Percentiles rank a stretch among this genome's conserved stretches.
phyloP scores from a whole-genome alignment of 306 rosid species.

The Lupinus albus region DNA sequence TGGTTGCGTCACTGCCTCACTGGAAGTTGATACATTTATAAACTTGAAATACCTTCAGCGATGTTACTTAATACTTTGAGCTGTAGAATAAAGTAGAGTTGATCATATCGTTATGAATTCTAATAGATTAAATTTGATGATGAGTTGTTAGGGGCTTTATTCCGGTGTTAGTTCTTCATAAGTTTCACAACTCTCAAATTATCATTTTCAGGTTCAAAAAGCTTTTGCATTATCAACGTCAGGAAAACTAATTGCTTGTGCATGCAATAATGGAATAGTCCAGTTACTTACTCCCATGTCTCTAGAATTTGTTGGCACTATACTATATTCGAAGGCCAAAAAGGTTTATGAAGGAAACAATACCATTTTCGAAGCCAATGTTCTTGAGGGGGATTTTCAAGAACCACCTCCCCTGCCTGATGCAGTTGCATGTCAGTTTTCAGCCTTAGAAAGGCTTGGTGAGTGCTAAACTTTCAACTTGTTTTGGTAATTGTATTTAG shows the following conservation, averaged over 20 bases:
- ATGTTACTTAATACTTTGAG: not conserved
- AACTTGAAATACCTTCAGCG: constrained; percentile 2
- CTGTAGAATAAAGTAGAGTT: constrained; percentile 12
- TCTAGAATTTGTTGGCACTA: constrained; percentile 58
- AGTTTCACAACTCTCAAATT: constrained; percentile 31
- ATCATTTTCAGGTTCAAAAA: constrained; percentile 61
- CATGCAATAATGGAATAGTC: constrained; percentile 72
- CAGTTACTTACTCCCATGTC: constrained; percentile 52
- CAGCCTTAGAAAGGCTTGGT: constrained; percentile 73
- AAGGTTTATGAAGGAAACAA: constrained; percentile 40
- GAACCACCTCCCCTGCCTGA: constrained; percentile 58
- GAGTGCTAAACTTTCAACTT: constrained; percentile 40
- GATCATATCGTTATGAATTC: constrained; percentile 25
- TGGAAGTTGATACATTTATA: not conserved
- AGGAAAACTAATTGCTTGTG: constrained; percentile 70
- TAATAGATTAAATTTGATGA: constrained; percentile 25
- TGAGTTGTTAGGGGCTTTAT: constrained; percentile 17
- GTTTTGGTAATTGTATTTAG: constrained; percentile 23
- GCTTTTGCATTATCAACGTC: constrained; percentile 69
- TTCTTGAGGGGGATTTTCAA: constrained; percentile 47
- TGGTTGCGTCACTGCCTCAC: not conserved
- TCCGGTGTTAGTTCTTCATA: constrained; percentile 17
- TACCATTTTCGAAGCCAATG: constrained; percentile 35
- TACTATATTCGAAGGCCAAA: constrained; percentile 59
- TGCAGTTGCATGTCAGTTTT: constrained; percentile 78